Evolutionary conservation across 257 asterid species (phyloP).

Genomic region (Cinchona pubescens): DNA sequence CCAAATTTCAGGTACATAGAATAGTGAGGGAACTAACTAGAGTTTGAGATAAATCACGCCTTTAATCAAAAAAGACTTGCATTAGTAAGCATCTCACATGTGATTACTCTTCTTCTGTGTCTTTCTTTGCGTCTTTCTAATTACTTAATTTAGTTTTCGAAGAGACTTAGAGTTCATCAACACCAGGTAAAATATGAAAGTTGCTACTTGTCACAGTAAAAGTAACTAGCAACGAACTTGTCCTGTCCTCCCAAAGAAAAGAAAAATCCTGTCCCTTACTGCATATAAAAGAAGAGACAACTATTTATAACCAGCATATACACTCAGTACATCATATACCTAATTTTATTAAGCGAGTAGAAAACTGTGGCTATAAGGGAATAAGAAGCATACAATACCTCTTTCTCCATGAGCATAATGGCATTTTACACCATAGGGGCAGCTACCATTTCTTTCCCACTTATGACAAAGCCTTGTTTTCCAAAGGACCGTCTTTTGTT

Average conservation of each 20-base stretch:
- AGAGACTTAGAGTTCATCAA: not conserved
- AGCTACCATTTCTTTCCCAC: constrained; percentile 38
- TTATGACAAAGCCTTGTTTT: constrained; percentile 40
- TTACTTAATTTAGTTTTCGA: not conserved
- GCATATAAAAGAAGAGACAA: not conserved
- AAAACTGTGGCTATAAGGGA: not conserved
- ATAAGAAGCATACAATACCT: constrained; percentile 26
- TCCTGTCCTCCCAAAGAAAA: too few species aligned
- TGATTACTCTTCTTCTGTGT: not conserved
- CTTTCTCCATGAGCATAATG: constrained; percentile 52
- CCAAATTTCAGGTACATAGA: not conserved
- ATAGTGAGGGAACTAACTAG: not conserved
- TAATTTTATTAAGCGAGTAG: too few species aligned
- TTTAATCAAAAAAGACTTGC: not conserved
- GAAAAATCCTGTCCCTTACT: not conserved
- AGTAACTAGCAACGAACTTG: not conserved
- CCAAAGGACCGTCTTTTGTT: not conserved
- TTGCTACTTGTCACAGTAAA: not conserved
- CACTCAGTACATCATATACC: not conserved
- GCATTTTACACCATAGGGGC: constrained; percentile 39
- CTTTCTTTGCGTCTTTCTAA: not conserved
- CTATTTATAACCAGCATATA: not conserved
- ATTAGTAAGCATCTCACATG: not conserved
- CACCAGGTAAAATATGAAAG: not conserved
- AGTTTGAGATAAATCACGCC: not conserved